phyloP scores from a whole-genome alignment of 768 basidiomycete genomes.

The Rubroboletus pulcherrimus region DNA sequence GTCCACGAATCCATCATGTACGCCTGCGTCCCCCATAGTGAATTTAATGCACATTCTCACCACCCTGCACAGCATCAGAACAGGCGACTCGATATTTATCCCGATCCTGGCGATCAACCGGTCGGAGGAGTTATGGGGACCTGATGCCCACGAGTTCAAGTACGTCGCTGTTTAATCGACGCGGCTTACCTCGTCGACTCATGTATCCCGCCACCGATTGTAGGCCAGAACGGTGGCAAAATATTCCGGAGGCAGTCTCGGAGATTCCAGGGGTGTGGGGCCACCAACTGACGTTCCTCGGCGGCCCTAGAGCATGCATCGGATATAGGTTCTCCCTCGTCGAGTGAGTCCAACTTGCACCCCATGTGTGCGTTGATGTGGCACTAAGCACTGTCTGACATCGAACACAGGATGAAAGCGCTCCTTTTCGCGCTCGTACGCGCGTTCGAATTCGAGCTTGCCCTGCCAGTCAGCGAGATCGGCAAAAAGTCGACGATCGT shows the following conservation, averaged over 20 bases:
- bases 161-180: conserved; percentile 22
- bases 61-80: conserved; percentile 30
- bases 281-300: conserved; percentile 57
- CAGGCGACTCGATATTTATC: conserved; percentile 46
- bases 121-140: conserved; percentile 54
- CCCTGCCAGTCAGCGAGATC: conserved; percentile 6
- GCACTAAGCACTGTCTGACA: neutral
- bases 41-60: neutral
- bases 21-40: neutral
- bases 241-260: conserved; percentile 40
- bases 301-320: conserved; percentile 64
- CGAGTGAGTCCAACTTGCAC: conserved; percentile 39
- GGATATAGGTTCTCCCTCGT: conserved; percentile 63
- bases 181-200: neutral
- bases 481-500: neutral
- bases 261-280: conserved; percentile 45
- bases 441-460: conserved; percentile 9
- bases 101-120: conserved; percentile 55
- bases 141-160: conserved; percentile 60
- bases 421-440: conserved; percentile 9
- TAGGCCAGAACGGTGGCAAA: conserved; percentile 65
- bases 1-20: conserved; percentile 39
- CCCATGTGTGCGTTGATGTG: neutral
- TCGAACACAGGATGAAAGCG: conserved; percentile 3
- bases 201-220: neutral